Evolutionary conservation across 2,329 filamentous ascomycete species (phyloP), one percentile per base, ranked within the genome.

Genomic region (Trichophyton mentagrophytes): DNA sequence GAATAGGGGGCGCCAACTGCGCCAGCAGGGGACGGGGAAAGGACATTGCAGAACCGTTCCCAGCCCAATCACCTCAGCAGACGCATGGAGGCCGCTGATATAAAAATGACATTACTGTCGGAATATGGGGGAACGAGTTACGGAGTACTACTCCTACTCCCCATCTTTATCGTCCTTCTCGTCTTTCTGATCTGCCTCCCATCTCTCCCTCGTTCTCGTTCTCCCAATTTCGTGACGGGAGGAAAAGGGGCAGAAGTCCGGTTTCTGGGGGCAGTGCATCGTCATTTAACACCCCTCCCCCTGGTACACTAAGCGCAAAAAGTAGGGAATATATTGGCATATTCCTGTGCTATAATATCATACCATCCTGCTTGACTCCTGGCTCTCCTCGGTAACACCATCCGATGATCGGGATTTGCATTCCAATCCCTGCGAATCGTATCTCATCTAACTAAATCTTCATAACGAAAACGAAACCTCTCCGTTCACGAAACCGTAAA

Each of bases 361-460:
- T 38, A 30, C 6, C 5, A 15, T 55, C 13, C 51, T 33, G 27
- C 13, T 30, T 22, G 25, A 5, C 47, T 53, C 47, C 51, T 36
- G 13, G 51, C 51, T 51, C 22, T 11, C 22, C 51, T 55, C 51
- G 51, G 51, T 33, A 55, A 5, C 27, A 55, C 11, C 30, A 55
- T 55, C 51, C 51, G 51, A 55, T 55, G 51, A 55, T 55, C 51
- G 51, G 51, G 51, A 38, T 55, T 55, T 55, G 51, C 51, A 55
- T 8, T 55, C 25, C 51, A 55, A 51, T 51, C 46, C 46, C 22
- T 51, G 46, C 22, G 46, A 55, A 55, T 55, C 51, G 51, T 36
- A 55, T 55, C 51, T 33, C 51, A 55, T 55, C 51, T 55, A 27
- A 55, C 51, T 55, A 27, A 55, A 44, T 36, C 30, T 55, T 55